Conservation (phyloP, 352 stramenopile genomes). For the Phytophthora pinifolia region DNA sequence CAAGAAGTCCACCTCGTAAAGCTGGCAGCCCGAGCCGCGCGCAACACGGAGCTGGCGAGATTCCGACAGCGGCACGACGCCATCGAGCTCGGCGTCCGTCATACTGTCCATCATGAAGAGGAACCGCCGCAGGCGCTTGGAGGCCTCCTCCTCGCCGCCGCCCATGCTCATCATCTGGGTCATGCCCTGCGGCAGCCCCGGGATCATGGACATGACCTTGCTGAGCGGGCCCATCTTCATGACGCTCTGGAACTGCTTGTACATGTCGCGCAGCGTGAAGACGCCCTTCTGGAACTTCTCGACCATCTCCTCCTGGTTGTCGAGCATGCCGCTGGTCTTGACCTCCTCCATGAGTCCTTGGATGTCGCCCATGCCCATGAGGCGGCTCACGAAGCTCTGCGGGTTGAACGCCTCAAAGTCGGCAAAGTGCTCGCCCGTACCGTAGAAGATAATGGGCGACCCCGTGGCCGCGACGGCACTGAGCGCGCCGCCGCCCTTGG, state of each 20-base stretch:
- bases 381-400: constrained; percentile 96
- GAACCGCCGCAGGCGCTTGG: constrained; percentile 94
- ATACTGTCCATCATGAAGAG: constrained; percentile 99
- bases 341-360: constrained; percentile 96
- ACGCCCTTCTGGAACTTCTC: constrained; percentile 95
- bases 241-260: constrained; percentile 98
- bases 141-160: constrained; percentile 91
- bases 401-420: constrained; percentile 99
- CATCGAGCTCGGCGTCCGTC: constrained; percentile 97
- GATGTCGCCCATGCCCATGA: constrained; percentile 98
- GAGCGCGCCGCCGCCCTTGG: constrained; percentile 97
- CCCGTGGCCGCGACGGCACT: constrained; percentile 97
- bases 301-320: constrained; percentile 96
- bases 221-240: constrained; percentile 98
- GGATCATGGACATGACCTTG: constrained; percentile 99
- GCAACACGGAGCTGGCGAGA: constrained; percentile 89
- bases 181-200: constrained; percentile 92
- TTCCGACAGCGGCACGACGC: constrained; percentile 63
- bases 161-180: constrained; percentile 90
- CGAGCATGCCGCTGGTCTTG: constrained; percentile 87
- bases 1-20: constrained; percentile 92
- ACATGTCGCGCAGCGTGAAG: constrained; percentile 99
- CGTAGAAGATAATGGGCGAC: constrained; percentile 98
- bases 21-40: constrained; percentile 87
- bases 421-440: constrained; percentile 97